Base-by-base conservation (phyloP, 2,329 filamentous ascomycete genomes). In the Fusarium agapanthi region DNA sequence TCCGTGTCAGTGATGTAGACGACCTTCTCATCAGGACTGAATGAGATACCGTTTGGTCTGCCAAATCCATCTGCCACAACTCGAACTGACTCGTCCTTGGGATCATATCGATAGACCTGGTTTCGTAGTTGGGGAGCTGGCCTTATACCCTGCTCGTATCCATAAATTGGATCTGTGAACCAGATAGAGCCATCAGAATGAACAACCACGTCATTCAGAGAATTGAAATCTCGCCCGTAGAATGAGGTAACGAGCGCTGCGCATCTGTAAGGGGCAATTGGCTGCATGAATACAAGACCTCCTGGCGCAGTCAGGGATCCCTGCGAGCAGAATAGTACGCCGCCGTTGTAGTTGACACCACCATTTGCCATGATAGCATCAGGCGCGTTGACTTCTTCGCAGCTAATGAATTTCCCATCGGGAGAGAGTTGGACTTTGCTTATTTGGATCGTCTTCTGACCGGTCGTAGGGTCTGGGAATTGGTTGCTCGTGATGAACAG, bases 81-180 rank as follows among this genome's bases (percentile, higher is more conserved):
- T 24, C 84, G 80, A 10, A 85, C 76, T 2, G 81, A 80, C 20
- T 80, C 81, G 22, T 76, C 83, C 0, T 71, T 58, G 0, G 84
- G 81, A 41, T 85, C 81, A 56, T 83, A 86, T 16, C 86, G 80
- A 73, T 88, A 88, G 7, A 88, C 85, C 61, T 85, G 84, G 56
- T 79, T 82, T 2, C 86, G 86, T 15, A 88, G 63, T 44, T 79
- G 77, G 3, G 86, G 84, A 15, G 76, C 74, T 15, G 82, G 83
- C 15, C 86, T 80, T 71, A 86, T 84, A 15, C 84, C 81, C 69
- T 87, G 85, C 62, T 86, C 82, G 32, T 78, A 82, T 14, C 86
- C 86, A 73, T 88, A 87, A 14, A 81, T 78, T 1, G 85, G 84
- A 71, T 87, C 86, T 1, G 85, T 87, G 72, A 87, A 87, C 84